Evolutionary conservation across 352 stramenopile species (phyloP).

Genomic region (Phytophthora pluvialis): DNA sequence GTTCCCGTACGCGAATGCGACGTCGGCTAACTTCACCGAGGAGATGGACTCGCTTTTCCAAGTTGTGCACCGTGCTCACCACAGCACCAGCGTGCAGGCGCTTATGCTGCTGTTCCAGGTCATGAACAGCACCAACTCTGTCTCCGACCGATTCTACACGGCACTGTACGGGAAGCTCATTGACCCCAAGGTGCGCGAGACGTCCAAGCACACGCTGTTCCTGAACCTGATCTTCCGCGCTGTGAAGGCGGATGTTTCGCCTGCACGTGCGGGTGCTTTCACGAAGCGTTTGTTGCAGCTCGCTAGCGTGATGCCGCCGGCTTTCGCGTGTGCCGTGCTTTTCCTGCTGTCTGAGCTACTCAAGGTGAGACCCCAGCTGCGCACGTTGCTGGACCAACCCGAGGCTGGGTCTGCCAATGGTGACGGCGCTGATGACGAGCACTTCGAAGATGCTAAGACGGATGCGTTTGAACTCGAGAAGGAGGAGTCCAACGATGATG

Average conservation of each 20-base stretch:
- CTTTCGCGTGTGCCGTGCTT: slow-evolving; percentile 93
- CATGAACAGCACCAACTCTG: slow-evolving; percentile 83
- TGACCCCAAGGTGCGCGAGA: slow-evolving; percentile 90
- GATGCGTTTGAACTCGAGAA: slow-evolving; percentile 50
- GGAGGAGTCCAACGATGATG: slow-evolving; percentile 47
- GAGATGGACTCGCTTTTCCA: slow-evolving; percentile 86
- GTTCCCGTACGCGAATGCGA: slow-evolving; percentile 93
- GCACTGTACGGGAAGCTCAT: slow-evolving; percentile 96
- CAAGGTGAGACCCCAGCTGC: slow-evolving; percentile 80
- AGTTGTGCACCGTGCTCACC: slow-evolving; percentile 86
- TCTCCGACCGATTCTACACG: slow-evolving; percentile 97
- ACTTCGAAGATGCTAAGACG: slow-evolving; percentile 60
- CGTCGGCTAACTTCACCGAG: slow-evolving; percentile 69
- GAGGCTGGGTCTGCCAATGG: slow-evolving; percentile 34
- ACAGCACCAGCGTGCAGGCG: slow-evolving; percentile 96
- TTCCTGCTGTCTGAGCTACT: slow-evolving; percentile 97
- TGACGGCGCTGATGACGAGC: slow-evolving; percentile 49
- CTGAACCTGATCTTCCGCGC: slow-evolving; percentile 98
- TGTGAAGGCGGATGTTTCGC: slow-evolving; percentile 94
- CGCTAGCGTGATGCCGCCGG: slow-evolving; percentile 77
- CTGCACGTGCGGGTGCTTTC: slow-evolving; percentile 89
- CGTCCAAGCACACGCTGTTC: slow-evolving; percentile 96
- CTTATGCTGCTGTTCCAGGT: slow-evolving; percentile 96
- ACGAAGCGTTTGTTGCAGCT: slow-evolving; percentile 95
- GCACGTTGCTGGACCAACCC: slow-evolving; percentile 74